phyloP scores from a whole-genome alignment of 2,329 filamentous ascomycete genomes.

The Pestalotiopsis sp. region DNA sequence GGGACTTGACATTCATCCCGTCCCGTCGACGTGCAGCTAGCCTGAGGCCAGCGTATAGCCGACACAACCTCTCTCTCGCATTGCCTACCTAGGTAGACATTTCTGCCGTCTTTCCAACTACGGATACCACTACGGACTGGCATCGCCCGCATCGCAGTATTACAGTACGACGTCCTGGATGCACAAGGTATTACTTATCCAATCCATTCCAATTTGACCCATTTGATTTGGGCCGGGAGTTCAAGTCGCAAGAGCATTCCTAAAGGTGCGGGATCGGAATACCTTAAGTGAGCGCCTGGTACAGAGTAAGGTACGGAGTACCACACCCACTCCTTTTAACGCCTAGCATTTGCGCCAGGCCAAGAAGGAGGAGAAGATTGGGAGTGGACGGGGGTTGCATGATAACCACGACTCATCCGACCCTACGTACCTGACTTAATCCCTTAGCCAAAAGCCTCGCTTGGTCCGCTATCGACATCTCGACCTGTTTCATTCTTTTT shows the following conservation, averaged over 20 bases:
- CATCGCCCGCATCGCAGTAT: not conserved
- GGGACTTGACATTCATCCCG: not conserved
- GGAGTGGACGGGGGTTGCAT: not conserved
- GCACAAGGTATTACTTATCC: not conserved
- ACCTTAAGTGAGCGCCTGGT: not conserved
- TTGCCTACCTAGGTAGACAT: not conserved
- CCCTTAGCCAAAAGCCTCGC: not conserved
- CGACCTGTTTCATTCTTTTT: not conserved
- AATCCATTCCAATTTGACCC: not conserved
- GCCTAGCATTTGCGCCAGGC: not conserved
- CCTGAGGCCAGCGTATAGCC: not conserved
- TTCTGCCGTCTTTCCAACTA: not conserved
- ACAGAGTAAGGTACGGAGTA: not conserved
- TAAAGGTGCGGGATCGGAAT: not conserved
- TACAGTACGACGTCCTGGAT: not conserved
- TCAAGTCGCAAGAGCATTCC: not conserved
- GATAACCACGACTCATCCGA: not conserved
- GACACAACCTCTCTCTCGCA: not conserved
- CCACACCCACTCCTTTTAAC: not conserved
- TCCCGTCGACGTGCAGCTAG: not conserved
- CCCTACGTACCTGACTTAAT: not conserved
- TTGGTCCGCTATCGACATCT: not conserved
- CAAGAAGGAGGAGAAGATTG: not conserved
- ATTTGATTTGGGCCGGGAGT: not conserved
- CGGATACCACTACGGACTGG: not conserved